phyloP scores from a whole-genome alignment of 805 yeast genomes.

The Yamadazyma paraphyllophila region DNA sequence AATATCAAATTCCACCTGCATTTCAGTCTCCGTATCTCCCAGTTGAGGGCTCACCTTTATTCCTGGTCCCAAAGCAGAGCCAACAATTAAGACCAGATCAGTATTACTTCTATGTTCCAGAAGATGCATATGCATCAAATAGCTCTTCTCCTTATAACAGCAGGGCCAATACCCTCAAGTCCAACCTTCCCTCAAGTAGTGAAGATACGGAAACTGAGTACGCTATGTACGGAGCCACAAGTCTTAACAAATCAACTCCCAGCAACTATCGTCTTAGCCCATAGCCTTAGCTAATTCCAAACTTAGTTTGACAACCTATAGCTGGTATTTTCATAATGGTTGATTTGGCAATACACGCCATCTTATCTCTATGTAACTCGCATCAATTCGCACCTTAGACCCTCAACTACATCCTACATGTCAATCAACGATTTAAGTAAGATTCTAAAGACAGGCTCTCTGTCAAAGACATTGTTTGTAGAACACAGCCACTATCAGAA shows the following conservation, averaged over 20 bases:
- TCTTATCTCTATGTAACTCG: neutral
- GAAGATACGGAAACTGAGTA: constrained; percentile 1
- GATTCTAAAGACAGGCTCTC: constrained; percentile 4
- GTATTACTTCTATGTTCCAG: constrained; percentile 1
- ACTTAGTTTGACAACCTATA: no score
- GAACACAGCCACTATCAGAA: constrained; percentile 11
- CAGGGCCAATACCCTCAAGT: constrained; percentile 4
- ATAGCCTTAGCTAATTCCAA: no score
- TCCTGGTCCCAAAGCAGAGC: neutral
- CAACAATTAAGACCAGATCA: neutral
- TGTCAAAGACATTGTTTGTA: neutral
- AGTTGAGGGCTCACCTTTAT: neutral
- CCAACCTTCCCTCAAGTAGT: neutral
- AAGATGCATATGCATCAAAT: neutral
- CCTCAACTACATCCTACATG: constrained; percentile 1
- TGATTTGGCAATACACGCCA: no score
- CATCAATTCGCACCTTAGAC: neutral
- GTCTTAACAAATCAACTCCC: no score
- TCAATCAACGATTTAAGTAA: constrained; percentile 7
- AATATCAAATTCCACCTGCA: neutral
- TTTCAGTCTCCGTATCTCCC: neutral
- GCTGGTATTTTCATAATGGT: no score
- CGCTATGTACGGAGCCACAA: neutral
- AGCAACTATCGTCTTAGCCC: no score
- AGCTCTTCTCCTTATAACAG: constrained; percentile 2